Evolutionary conservation across 2,329 filamentous ascomycete genomes (phyloP).

Genomic region (Paecilomyces sp.): DNA sequence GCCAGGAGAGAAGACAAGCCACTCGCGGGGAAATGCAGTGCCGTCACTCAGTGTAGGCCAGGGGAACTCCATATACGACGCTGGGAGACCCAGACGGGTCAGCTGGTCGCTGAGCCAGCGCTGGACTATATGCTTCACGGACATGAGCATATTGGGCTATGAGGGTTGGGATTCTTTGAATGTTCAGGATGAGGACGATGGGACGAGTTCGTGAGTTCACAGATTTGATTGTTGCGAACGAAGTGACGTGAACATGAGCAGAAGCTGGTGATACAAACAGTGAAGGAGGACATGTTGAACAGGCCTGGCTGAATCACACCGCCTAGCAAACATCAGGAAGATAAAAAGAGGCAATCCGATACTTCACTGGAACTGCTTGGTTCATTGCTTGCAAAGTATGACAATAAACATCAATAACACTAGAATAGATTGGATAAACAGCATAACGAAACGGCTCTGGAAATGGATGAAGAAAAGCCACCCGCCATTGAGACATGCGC

Average conservation of each 20-base stretch:
- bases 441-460: not conserved
- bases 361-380: not conserved
- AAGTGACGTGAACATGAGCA: not conserved
- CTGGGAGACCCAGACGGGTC: not conserved
- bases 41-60: constrained; percentile 2
- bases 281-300: not conserved
- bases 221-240: not conserved
- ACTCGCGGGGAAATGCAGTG: not conserved
- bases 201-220: not conserved
- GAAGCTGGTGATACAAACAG: not conserved
- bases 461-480: not conserved
- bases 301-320: not conserved
- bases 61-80: not conserved
- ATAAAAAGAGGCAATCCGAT: not conserved
- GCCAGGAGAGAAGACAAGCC: not conserved
- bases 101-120: not conserved
- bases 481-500: not conserved
- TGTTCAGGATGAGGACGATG: not conserved
- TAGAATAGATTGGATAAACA: not conserved
- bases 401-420: not conserved
- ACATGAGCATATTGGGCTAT: not conserved
- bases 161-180: not conserved
- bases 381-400: not conserved
- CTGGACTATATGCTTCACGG: not conserved
- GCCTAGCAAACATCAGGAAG: not conserved